Evolutionary conservation across 129 eudicot genomes (phyloP).

Genomic region (Chrysanthemum makinoi): DNA sequence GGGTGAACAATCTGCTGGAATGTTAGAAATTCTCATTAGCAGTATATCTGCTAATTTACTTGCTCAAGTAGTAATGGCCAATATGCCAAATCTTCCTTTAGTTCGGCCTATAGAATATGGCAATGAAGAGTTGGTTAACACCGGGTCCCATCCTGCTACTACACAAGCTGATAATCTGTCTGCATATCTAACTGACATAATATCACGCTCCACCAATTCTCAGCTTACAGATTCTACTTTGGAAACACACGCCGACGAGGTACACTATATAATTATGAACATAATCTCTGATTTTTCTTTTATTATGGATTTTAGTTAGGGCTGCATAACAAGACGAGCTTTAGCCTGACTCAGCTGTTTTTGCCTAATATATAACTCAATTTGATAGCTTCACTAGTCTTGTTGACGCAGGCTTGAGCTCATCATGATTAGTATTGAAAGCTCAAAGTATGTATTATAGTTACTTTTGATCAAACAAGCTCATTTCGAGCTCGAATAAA

Average conservation of each 20-base stretch:
- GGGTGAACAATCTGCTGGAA: conserved; percentile 89
- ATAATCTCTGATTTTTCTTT: background rate
- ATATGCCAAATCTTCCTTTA: conserved; percentile 80
- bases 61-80: conserved; percentile 92
- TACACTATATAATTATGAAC: conserved; percentile 12
- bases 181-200: conserved; percentile 52
- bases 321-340: background rate
- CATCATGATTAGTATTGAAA: background rate
- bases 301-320: background rate
- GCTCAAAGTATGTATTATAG: background rate
- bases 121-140: conserved; percentile 32
- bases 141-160: conserved; percentile 25
- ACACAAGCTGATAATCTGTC: conserved; percentile 41
- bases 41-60: conserved; percentile 89
- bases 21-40: conserved; percentile 83
- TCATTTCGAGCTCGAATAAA: background rate
- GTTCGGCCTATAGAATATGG: conserved; percentile 52
- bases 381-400: no score
- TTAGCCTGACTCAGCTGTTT: background rate
- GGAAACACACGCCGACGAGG: conserved; percentile 37
- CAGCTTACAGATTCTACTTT: conserved; percentile 29
- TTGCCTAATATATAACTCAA: no score
- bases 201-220: conserved; percentile 40
- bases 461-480: background rate
- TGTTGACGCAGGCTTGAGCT: background rate